Evolutionary conservation across 495 filamentous ascomycete genomes (phyloP).

Genomic region (Penicillium tannophilum): DNA sequence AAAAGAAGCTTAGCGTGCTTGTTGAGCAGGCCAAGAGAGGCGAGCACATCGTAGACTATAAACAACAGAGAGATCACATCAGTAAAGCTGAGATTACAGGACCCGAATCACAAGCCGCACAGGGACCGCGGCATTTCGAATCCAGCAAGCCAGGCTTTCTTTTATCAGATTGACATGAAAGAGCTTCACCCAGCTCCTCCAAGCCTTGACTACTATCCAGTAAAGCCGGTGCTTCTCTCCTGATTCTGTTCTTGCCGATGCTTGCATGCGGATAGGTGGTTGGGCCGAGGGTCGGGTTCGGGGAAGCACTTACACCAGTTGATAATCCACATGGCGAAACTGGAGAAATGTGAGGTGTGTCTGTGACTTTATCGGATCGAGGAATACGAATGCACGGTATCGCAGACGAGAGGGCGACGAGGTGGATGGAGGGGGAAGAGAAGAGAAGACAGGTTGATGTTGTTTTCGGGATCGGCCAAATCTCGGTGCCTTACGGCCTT

Average conservation of each 20-base stretch:
- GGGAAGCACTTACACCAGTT: conserved; percentile 80
- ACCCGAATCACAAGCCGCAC: conserved; percentile 19
- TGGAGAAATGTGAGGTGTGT: conserved; percentile 8
- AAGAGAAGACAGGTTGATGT: conserved; percentile 43
- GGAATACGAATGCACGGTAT: conserved; percentile 5
- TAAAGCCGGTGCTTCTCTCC: background rate
- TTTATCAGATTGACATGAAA: background rate
- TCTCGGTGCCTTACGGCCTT: conserved; percentile 26
- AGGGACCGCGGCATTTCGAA: conserved; percentile 17
- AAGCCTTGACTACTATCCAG: background rate
- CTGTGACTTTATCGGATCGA: conserved; percentile 8
- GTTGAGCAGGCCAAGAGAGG: conserved; percentile 88
- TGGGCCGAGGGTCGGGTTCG: conserved; percentile 21
- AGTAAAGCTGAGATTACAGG: conserved; percentile 12
- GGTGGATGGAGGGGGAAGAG: conserved; percentile 29
- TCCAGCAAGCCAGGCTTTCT: background rate
- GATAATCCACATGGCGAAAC: conserved; percentile 82
- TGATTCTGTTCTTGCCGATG: conserved; percentile 2
- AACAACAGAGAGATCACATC: conserved; percentile 11
- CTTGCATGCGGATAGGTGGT: conserved; percentile 13
- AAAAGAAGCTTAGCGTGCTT: conserved; percentile 96
- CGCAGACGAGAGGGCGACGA: conserved; percentile 12
- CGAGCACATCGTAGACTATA: conserved; percentile 89
- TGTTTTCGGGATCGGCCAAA: conserved; percentile 31
- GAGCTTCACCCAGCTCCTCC: background rate